Percentiles rank a stretch among this genome's conserved stretches.
Evolutionary conservation across 495 filamentous ascomycete species (phyloP).

Genomic region (Penicillium diatomitis): DNA sequence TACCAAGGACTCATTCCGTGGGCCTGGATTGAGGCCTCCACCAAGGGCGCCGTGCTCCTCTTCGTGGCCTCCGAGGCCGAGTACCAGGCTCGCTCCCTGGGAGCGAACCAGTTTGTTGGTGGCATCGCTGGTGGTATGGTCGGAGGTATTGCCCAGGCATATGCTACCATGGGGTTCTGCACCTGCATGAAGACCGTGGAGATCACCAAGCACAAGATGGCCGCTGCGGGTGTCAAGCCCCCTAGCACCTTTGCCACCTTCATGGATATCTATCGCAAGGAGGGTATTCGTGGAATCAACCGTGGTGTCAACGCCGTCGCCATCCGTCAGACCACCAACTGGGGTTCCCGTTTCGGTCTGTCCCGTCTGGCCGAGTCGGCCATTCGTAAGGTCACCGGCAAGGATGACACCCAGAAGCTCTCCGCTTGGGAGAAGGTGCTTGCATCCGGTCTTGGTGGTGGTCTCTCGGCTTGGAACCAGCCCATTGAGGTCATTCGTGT

Average conservation of each 20-base stretch:
- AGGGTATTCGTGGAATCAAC: constrained; percentile 96
- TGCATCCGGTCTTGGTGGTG: constrained; percentile 81
- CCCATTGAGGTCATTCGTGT: constrained; percentile 99
- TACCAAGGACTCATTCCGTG: constrained; percentile 99
- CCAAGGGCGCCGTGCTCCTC: constrained; percentile 96
- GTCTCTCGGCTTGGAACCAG: constrained; percentile 96
- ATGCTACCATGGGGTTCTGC: constrained; percentile 99
- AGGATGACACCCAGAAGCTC: constrained; percentile 70
- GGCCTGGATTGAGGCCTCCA: constrained; percentile 99
- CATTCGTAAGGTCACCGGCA: constrained; percentile 72
- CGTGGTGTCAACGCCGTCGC: constrained; percentile 96
- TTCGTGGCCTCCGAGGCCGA: constrained; percentile 98
- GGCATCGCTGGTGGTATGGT: constrained; percentile 89
- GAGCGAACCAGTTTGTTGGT: constrained; percentile 74
- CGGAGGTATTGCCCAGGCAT: constrained; percentile 93
- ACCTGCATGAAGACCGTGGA: constrained; percentile 99
- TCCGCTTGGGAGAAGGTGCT: constrained; percentile 78
- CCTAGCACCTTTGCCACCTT: constrained; percentile 87
- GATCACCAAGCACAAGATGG: constrained; percentile 96
- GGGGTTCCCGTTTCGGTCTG: constrained; percentile 93
- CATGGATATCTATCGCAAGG: constrained; percentile 91
- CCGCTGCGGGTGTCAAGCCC: constrained; percentile 70
- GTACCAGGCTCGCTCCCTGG: constrained; percentile 73
- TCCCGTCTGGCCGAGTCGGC: constrained; percentile 80
- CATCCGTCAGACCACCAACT: constrained; percentile 98